Evolutionary conservation across 1,284 basidiomycete species (phyloP).

Genomic region (Cryptococcus jaspeensis): DNA sequence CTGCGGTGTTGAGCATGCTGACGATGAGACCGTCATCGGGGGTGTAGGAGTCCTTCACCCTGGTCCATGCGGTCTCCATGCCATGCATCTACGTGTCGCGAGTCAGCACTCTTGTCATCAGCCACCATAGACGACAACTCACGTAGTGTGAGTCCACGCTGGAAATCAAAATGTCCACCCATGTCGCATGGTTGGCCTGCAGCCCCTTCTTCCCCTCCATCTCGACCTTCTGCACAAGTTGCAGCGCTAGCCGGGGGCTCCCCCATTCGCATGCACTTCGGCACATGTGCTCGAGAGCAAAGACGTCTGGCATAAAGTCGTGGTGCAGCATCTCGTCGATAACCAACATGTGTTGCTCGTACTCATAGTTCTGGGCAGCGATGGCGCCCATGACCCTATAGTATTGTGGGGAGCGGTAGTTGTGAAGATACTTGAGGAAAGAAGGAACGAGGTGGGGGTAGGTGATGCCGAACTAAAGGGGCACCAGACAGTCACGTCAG

Average conservation of each 20-base stretch:
- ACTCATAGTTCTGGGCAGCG: slow-evolving; percentile 13
- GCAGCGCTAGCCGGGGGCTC: slow-evolving; percentile 34
- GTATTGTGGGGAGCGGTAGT: slow-evolving; percentile 5
- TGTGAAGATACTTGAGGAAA: slow-evolving; percentile 20
- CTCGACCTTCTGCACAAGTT: slow-evolving; percentile 28
- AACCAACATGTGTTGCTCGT: slow-evolving; percentile 34
- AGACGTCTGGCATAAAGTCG: slow-evolving; percentile 15
- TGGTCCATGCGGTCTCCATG: slow-evolving; percentile 63
- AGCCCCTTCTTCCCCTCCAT: slow-evolving; percentile 8
- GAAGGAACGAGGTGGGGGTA: slow-evolving; percentile 37
- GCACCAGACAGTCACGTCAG: neutral
- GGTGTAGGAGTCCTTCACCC: slow-evolving; percentile 59
- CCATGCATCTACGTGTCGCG: slow-evolving; percentile 60
- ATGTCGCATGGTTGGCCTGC: slow-evolving; percentile 17
- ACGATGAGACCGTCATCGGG: slow-evolving; percentile 74
- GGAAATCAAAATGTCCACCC: slow-evolving; percentile 38
- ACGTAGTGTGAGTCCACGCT: slow-evolving; percentile 41
- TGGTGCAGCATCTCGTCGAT: slow-evolving; percentile 35
- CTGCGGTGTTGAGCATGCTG: slow-evolving; percentile 68
- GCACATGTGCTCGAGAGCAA: slow-evolving; percentile 20
- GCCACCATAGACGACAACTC: slow-evolving; percentile 14
- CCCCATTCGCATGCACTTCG: slow-evolving; percentile 35
- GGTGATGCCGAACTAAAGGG: slow-evolving; percentile 16
- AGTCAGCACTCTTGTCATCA: slow-evolving; percentile 2
- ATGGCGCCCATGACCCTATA: slow-evolving; percentile 25